Base-by-base conservation (phyloP, 106 monocot genomes). In the Posidonia australis region DNA sequence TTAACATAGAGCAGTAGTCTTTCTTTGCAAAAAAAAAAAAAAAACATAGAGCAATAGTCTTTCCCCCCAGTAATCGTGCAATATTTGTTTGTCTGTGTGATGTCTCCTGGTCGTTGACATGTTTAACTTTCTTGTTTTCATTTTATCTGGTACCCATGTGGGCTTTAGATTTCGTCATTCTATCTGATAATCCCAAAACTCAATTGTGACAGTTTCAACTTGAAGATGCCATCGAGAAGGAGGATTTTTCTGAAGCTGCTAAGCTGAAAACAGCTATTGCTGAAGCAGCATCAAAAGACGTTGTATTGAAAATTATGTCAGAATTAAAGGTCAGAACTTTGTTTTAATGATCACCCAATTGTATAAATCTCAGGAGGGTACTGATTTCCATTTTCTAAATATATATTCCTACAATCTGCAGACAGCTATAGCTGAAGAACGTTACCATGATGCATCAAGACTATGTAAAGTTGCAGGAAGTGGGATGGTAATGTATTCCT, bases 141-240 rank as follows among this genome's bases (percentile, higher is more conserved):
- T n/a, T n/a, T n/a, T n/a, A n/a, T n/a, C n/a, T n/a, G n/a, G n/a
- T n/a, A n/a, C n/a, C n/a, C n/a, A n/a, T n/a, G n/a, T n/a, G n/a
- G n/a, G n/a, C n/a, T n/a, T n/a, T n/a, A n/a, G n/a, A n/a, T n/a
- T n/a, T n/a, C n/a, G n/a, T n/a, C n/a, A n/a, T n/a, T n/a, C n/a
- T n/a, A n/a, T n/a, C n/a, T n/a, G n/a, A n/a, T n/a, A n/a, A n/a
- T n/a, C 4, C 10, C 21, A 6, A n/a, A 28, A 31, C 11, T 59
- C 44, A 14, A 29, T 49, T 22, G 21, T 30, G 44, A 55, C 76
- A 92, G 92, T 92, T 88, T 72, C 84, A 92, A 83, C 82, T 92
- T 22, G 85, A 92, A 85, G 92, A 92, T 68, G 92, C 92, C 32
- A 77, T 92, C 13, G 88, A 92, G 59, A 88, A 88, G 31, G 92